Base-by-base conservation (phyloP, 345 rosid species). In the Boechera stricta region DNA sequence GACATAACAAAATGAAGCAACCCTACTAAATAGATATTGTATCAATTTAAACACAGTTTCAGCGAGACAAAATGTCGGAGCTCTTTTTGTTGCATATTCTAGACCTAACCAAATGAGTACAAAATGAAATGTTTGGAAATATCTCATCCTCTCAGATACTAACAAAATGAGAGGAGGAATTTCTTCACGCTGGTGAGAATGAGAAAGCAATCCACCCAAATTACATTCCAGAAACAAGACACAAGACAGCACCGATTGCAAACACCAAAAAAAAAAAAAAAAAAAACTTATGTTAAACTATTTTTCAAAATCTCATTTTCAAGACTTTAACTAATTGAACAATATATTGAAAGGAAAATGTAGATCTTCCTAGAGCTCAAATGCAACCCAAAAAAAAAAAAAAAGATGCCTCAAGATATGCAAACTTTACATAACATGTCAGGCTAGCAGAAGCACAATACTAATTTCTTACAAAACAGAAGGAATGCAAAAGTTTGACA, bases 261-360 rank as follows among this genome's bases (percentile, higher is more conserved):
- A 56, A 61, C 70, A 76, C 56, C 9, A 32, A 76, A 67, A 18
- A 15, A 49, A 51, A 32, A 74, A 51, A 32, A 74, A 35, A 10
- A 2, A 47, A 15, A n/a, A n/a, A n/a, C 21, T 5, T 6, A n/a
- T 5, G 18, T 47, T 47, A 2, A 13, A 13, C 9, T 47, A 6
- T 5, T 16, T 59, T 5, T 21, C 49, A 44, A 3, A 45, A 44
- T 41, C 26, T 4, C 7, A 16, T 3, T 15, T 32, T 11, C n/a
- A 62, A 62, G 41, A 42, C 47, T 18, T 3, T 16, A 31, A 12
- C 48, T 51, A 77, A 12, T 18, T 32, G 33, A 62, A 54, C 18
- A 62, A 48, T 8, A 26, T 52, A 64, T 0, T 29, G 12, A 31
- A 49, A 36, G 11, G 28, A 5, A 15, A 24, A 7, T 69, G 38